Base-by-base conservation (phyloP, 345 rosid genomes). In the Cardamine resedifolia region DNA sequence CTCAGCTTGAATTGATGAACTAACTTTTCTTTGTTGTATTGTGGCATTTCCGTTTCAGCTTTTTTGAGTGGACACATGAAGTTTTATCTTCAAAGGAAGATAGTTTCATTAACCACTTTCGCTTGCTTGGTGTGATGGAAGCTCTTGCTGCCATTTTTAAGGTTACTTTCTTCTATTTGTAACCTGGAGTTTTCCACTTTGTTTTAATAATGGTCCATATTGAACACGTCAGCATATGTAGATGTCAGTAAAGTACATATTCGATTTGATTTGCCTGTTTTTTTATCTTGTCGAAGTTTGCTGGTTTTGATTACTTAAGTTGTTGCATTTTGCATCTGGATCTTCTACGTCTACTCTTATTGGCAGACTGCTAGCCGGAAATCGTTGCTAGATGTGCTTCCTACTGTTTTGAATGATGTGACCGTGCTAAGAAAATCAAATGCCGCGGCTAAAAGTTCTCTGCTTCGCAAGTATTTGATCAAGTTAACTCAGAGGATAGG, bases 401-500 rank as follows among this genome's bases (percentile, higher is more conserved):
- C 91, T 27, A 65, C 53, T 11, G 78, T 86, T 58, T 89, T 96
- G 85, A 79, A 77, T 68, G 96, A 87, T 74, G 80, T 82, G 50
- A 89, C 88, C 14, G 36, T 51, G 23, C 76, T 91, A 78, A 77
- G 81, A 53, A 91, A 87, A 72, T 88, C 96, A 39, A 80, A 71
- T 64, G 70, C 81, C 41, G 96, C 96, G 20, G 79, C 86, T 70
- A 82, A 67, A 68, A 91, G 96, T 81, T 82, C 93, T 72, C 75
- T 91, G 77, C 97, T 95, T 70, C 89, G 97, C 64, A 95, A 95
- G 81, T 83, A 83, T 82, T 67, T 88, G 78, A 73, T 95, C 73
- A 91, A 95, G 85, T 78, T 88, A 78, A 87, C 89, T 67, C 97
- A 95, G 77, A 80, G 99, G 71, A 81, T 95, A 66, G 99, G 95